A percentile compares a stretch with the other conserved stretches of the same genome.
phyloP scores from a whole-genome alignment of 2,329 filamentous ascomycete species.

The Corinectria fuckeliana region DNA sequence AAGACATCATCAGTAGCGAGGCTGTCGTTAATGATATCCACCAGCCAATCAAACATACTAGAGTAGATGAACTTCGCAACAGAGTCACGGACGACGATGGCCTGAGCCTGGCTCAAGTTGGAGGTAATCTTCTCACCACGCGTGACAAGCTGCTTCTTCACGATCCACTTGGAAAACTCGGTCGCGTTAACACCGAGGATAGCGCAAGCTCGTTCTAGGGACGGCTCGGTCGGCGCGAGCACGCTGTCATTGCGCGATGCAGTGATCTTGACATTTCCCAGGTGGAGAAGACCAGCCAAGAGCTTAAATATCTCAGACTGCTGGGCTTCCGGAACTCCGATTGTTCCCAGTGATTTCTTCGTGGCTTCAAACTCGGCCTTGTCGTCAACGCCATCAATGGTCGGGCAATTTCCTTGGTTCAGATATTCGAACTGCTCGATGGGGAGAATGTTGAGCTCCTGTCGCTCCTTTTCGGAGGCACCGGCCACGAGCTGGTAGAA shows the following conservation, averaged over 20 bases:
- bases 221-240: slow-evolving; percentile 79
- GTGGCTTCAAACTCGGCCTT: slow-evolving; percentile 92
- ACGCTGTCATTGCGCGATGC: slow-evolving; percentile 88
- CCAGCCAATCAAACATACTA: slow-evolving; percentile 97
- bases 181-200: slow-evolving; percentile 86
- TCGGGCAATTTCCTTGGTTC: slow-evolving; percentile 90
- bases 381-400: slow-evolving; percentile 94
- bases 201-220: slow-evolving; percentile 78
- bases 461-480: slow-evolving; percentile 81
- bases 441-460: slow-evolving; percentile 79
- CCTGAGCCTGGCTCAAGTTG: slow-evolving; percentile 91
- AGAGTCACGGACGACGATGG: slow-evolving; percentile 92
- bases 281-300: slow-evolving; percentile 87
- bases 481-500: slow-evolving; percentile 98
- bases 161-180: slow-evolving; percentile 96
- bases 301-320: slow-evolving; percentile 90
- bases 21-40: slow-evolving; percentile 93
- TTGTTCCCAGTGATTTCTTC: slow-evolving; percentile 82
- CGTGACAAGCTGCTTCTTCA: slow-evolving; percentile 98
- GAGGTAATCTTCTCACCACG: slow-evolving; percentile 97
- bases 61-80: slow-evolving; percentile 99
- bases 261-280: slow-evolving; percentile 96
- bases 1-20: slow-evolving; percentile 89
- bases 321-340: slow-evolving; percentile 77
- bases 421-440: slow-evolving; percentile 95